Evolutionary conservation across 345 rosid genomes (phyloP), one percentile per base, ranked within the genome.

Genomic region (Gossypium raimondii): DNA sequence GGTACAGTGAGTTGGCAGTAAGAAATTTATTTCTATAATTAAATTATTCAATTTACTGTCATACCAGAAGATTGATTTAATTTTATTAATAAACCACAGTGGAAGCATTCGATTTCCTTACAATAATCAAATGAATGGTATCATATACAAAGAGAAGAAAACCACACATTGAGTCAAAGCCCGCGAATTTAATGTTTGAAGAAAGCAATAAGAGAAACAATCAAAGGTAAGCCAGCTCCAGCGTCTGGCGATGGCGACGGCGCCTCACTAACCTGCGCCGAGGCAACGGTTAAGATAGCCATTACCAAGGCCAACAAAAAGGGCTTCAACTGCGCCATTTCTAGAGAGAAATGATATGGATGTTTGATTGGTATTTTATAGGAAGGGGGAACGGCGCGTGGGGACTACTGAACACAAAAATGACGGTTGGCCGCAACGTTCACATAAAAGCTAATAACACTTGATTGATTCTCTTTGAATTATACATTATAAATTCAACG

Each of bases 201-300:
- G 72, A 81, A 60, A 38, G 81, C 81, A 53, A 84, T 43, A 13
- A 84, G 27, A 60, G 82, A 79, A 18, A 78, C 73, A 22, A 80
- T 67, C 4, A 84, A 47, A 29, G 86, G 74, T 34, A 73, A 44
- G 2, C 75, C 84, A 70, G 86, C 79, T 38, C 86, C 84, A 12
- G 86, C 34, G 4, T 79, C 81, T 43, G 72, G 73, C 2, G 77
- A 56, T 1, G 85, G 81, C 17, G 85, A 74, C 1, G 84, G 86
- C 1, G 85, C 81, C 16, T 80, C 10, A 82, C 80, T 79, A 64
- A 38, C 80, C 78, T 86, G 89, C 18, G 82, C 89, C 1, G 84
- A 82, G 48, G 79, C 83, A 9, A 73, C 73, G 59, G 75, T 44
- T 20, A 57, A 27, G 22, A 56, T 11, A 9, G 65, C 73, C 2